phyloP scores from a whole-genome alignment of 345 rosid genomes.

The Corymbia maculata region DNA sequence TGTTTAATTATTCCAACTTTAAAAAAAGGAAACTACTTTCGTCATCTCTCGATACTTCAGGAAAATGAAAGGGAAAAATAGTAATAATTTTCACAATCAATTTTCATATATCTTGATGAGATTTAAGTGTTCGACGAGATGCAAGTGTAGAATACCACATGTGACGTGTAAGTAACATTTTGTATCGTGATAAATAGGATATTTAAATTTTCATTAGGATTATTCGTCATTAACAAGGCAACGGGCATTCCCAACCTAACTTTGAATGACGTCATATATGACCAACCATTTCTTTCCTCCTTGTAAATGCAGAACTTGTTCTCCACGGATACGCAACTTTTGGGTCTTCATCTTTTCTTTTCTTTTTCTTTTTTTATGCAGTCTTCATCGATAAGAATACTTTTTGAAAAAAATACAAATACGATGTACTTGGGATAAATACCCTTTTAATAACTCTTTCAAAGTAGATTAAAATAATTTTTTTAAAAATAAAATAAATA shows the following conservation, averaged over 20 bases:
- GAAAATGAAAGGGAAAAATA: background rate
- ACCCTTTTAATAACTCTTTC: background rate
- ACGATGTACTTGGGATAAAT: background rate
- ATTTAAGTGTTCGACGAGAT: rapidly evolving
- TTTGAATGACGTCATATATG: background rate
- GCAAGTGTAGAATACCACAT: rapidly evolving
- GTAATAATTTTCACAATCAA: rapidly evolving
- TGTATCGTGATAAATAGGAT: background rate
- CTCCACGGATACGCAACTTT: background rate
- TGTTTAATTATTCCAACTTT: background rate
- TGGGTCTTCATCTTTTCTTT: background rate
- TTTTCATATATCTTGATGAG: rapidly evolving
- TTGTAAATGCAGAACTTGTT: background rate
- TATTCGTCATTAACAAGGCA: background rate
- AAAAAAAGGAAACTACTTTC: rapidly evolving
- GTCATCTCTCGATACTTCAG: rapidly evolving
- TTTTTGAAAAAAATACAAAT: background rate
- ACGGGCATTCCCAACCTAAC: background rate
- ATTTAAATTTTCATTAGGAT: background rate
- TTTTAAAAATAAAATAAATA: background rate
- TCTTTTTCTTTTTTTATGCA: background rate
- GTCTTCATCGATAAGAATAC: background rate
- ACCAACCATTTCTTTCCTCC: background rate
- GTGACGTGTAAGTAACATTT: rapidly evolving
- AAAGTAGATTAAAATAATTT: background rate